phyloP scores from a whole-genome alignment of 768 basidiomycete genomes.

The Leccinum truebloodii region DNA sequence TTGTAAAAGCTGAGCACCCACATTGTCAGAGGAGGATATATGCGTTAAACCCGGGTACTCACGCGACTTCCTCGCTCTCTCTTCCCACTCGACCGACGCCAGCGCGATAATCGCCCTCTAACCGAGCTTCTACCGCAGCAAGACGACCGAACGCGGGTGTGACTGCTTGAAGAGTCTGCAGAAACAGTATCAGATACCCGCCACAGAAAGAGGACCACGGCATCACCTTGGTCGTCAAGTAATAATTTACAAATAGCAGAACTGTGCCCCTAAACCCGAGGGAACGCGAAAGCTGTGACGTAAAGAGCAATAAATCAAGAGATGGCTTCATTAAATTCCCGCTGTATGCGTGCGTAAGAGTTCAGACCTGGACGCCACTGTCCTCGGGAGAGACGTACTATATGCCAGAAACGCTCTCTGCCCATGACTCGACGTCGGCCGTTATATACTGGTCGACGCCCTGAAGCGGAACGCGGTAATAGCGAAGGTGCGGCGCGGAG shows the following conservation, averaged over 20 bases:
- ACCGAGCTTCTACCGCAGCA: conserved; percentile 81
- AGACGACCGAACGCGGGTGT: conserved; percentile 93
- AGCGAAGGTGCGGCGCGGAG: conserved; percentile 66
- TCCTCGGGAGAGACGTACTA: conserved; percentile 62
- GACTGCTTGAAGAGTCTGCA: conserved; percentile 67
- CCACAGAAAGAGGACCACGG: background rate
- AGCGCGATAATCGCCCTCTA: conserved; percentile 89
- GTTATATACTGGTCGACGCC: conserved; percentile 93
- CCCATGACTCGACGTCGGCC: conserved; percentile 88
- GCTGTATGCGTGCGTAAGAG: conserved; percentile 39
- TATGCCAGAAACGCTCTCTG: conserved; percentile 78
- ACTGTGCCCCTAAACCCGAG: conserved; percentile 84
- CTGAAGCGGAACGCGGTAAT: conserved; percentile 65
- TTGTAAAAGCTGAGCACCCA: conserved; percentile 73
- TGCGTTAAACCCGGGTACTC: conserved; percentile 32
- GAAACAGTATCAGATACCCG: background rate
- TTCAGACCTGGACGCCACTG: background rate
- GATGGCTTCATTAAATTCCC: conserved; percentile 93
- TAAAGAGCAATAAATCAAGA: conserved; percentile 89
- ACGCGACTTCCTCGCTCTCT: conserved; percentile 93
- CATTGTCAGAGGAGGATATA: conserved; percentile 1
- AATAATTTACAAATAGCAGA: conserved; percentile 81
- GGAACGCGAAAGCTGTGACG: conserved; percentile 83
- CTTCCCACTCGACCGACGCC: conserved; percentile 85
- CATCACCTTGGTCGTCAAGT: conserved; percentile 63